phyloP scores from a whole-genome alignment of 2,329 filamentous ascomycete genomes.

The Grosmannia huntii region DNA sequence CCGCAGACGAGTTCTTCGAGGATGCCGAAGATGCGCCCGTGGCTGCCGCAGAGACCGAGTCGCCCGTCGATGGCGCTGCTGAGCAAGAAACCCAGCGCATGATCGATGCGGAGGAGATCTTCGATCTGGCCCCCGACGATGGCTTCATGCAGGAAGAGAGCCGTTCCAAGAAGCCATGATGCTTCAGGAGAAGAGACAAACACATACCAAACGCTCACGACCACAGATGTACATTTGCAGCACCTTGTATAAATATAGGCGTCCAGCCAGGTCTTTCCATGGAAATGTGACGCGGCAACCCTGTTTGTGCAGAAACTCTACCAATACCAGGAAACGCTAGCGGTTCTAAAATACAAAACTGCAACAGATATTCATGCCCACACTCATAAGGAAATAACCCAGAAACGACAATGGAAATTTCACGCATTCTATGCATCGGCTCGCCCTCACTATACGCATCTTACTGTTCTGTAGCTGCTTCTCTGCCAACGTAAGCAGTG shows the following conservation, averaged over 20 bases:
- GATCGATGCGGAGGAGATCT: background rate
- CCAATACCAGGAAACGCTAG: no score
- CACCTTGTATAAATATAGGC: background rate
- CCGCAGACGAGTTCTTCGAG: conserved; percentile 10
- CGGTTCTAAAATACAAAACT: background rate
- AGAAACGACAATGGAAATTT: background rate
- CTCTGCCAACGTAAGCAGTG: no score
- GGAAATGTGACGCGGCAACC: background rate
- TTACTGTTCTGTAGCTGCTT: background rate
- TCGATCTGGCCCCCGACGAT: background rate
- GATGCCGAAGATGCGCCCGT: conserved; percentile 15
- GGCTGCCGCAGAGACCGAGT: background rate
- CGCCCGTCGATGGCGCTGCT: background rate
- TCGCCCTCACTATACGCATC: background rate
- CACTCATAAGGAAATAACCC: background rate
- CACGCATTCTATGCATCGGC: background rate
- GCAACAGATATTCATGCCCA: background rate
- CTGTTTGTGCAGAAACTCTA: no score
- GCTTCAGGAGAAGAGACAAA: background rate
- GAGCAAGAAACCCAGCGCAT: background rate
- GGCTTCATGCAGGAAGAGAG: background rate
- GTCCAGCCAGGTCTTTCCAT: background rate
- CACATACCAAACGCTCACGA: background rate
- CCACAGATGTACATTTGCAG: background rate
- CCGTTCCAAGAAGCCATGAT: background rate